phyloP scores from a whole-genome alignment of 345 rosid genomes.

The Aurinia saxatilis region DNA sequence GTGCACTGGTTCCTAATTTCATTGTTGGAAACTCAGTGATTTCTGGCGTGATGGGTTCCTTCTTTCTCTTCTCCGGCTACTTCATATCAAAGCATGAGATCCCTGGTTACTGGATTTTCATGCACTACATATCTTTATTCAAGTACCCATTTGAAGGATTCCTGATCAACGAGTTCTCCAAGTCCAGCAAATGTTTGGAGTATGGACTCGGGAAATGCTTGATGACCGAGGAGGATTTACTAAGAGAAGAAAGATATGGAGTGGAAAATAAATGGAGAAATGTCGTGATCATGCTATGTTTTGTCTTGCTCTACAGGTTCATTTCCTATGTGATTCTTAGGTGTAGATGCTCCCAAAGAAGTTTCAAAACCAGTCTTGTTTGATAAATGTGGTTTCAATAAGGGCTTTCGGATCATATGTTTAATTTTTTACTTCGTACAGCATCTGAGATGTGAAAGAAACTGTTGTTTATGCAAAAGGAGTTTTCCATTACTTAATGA shows the following conservation, averaged over 20 bases:
- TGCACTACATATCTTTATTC: constrained; percentile 85
- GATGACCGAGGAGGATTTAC: constrained; percentile 60
- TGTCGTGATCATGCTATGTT: constrained; percentile 61
- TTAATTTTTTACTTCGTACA: too few species aligned
- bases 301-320: constrained; percentile 75
- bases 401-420: too few species aligned
- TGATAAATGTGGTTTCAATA: too few species aligned
- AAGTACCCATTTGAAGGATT: constrained; percentile 98
- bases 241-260: constrained; percentile 70
- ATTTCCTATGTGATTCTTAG: constrained; percentile 71
- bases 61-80: constrained; percentile 94
- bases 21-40: constrained; percentile 85
- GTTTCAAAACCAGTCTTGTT: constrained; percentile 29
- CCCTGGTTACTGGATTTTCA: constrained; percentile 85
- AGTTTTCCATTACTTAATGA: too few species aligned
- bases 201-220: constrained; percentile 55
- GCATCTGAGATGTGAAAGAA: too few species aligned
- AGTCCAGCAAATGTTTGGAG: constrained; percentile 67
- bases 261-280: constrained; percentile 67
- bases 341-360: constrained; percentile 57
- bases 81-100: constrained; percentile 75
- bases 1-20: constrained; percentile 90
- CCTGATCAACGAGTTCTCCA: constrained; percentile 84
- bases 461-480: too few species aligned
- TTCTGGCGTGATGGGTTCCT: constrained; percentile 93